These are phyloP conservation scores for Pythium angustatum DNA, from an alignment of 352 stramenopile genomes.

Conservation along the genomic window DNA sequence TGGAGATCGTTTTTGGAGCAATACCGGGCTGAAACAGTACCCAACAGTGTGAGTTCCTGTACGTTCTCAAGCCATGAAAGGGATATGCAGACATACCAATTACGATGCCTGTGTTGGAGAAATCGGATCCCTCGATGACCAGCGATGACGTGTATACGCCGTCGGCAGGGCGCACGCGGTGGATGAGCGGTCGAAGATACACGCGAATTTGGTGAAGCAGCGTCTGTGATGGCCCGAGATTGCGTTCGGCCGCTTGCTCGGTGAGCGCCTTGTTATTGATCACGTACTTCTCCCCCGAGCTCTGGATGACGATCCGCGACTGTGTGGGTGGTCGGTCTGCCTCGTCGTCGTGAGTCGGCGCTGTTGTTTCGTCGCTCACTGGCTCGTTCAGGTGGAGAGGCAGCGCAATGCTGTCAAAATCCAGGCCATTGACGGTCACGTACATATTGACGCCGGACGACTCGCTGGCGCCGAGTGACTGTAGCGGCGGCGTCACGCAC, in stretches of 20 bases:
- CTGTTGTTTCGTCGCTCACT: background rate
- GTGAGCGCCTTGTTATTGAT: constrained; percentile 9
- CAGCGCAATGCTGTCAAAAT: constrained; percentile 44
- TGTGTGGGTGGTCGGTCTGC: too few relatives aligned
- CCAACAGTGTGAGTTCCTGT: background rate
- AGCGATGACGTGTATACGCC: constrained; percentile 64
- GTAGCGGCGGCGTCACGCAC: constrained; percentile 35
- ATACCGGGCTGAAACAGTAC: constrained; percentile 14
- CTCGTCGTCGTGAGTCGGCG: background rate
- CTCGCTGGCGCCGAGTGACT: constrained; percentile 16
- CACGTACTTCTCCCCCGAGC: constrained; percentile 12
- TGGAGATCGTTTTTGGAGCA: constrained; percentile 28
- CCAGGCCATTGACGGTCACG: constrained; percentile 40
- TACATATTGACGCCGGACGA: constrained; percentile 27
- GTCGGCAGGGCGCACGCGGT: constrained; percentile 45
- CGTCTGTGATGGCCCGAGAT: background rate
- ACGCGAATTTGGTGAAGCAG: constrained; percentile 39
- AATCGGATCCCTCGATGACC: constrained; percentile 52
- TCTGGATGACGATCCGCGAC: background rate
- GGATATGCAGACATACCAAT: constrained; percentile 36
- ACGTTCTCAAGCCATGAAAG: background rate
- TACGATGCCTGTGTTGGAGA: constrained; percentile 51
- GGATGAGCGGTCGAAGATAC: constrained; percentile 50
- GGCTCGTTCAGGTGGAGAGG: constrained; percentile 5
- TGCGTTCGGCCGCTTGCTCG: background rate